Evolutionary conservation across 1,284 basidiomycete species (phyloP), one percentile per base, ranked within the genome.

Genomic region (Apiotrichum porosum): DNA sequence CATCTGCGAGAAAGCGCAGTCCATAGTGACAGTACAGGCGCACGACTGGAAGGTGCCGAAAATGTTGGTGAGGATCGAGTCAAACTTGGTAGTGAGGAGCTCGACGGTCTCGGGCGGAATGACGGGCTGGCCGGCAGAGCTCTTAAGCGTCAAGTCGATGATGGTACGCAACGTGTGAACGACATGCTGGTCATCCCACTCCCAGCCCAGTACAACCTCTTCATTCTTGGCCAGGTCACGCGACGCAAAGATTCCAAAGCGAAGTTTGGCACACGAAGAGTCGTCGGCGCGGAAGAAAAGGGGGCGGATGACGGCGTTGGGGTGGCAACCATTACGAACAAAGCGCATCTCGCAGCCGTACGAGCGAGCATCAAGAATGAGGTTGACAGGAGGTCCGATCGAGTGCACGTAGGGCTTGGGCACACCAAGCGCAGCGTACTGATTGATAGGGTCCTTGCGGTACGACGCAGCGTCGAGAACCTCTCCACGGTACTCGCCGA

Each of bases 161-260:
- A 58, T 35, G 24, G 60, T 55, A 40, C 56, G 58, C 0, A 97
- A 75, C 42, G 81, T 76, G 70, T 97, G 93, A 0, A 95, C 83
- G 0, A 87, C 83, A 64, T 91, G 88, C 6, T 83, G 82, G 62
- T 97, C 92, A 60, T 95, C 92, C 93, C 92, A 97, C 67, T 95
- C 91, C 91, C 93, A 97, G 0, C 86, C 88, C 0, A 97, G 72
- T 0, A 93, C 83, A 33, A 97, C 81, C 73, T 97, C 94, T 61
- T 94, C 90, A 42, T 85, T 79, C 31, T 82, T 81, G 51, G 80
- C 80, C 51, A 97, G 78, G 57, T 90, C 85, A 15, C 82, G 74
- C 17, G 85, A 69, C 0, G 91, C 88, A 60, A 94, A 97, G 2
- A 97, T 74, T 0, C 84, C 92, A 64, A 97, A 92, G 1, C 78